Evolutionary conservation across 2,329 filamentous ascomycete species (phyloP).

Genomic region (Fusarium brevicatenulatum): DNA sequence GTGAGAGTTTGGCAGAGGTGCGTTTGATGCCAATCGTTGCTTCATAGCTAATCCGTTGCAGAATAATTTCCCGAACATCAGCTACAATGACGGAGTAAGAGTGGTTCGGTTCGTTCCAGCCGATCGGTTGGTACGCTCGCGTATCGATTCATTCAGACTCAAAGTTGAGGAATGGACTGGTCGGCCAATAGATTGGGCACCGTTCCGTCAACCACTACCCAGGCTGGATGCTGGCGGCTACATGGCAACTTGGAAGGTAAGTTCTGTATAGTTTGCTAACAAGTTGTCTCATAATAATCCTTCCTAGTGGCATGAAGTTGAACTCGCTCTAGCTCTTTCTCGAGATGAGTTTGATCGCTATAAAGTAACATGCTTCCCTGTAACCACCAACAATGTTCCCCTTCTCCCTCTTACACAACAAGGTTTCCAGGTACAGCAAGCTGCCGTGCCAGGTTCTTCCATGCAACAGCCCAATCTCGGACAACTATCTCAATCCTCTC

Average conservation of each 20-base stretch:
- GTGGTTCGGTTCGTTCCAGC: not conserved
- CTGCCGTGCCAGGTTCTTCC: not conserved
- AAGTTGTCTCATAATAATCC: too few relatives aligned
- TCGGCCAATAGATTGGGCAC: not conserved
- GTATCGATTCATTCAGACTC: fast-evolving
- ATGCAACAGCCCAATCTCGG: not conserved
- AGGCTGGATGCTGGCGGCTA: fast-evolving
- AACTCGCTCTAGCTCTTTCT: fast-evolving
- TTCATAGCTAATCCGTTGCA: not conserved
- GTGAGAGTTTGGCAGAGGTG: fast-evolving
- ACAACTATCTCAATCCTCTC: not conserved
- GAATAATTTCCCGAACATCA: fast-evolving
- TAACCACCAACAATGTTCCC: not conserved
- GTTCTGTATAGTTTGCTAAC: too few relatives aligned
- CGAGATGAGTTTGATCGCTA: not conserved
- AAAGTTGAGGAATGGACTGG: not conserved
- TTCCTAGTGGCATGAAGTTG: not conserved
- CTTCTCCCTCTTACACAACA: not conserved
- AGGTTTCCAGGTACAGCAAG: not conserved
- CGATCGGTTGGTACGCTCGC: fast-evolving
- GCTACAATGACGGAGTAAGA: not conserved
- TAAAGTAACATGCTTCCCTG: not conserved
- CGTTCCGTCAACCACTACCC: fast-evolving
- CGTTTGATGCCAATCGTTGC: fast-evolving
- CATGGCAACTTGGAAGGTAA: fast-evolving